Evolutionary conservation across 345 rosid genomes (phyloP), one percentile per base, ranked within the genome.

Genomic region (Excoecaria agallocha): DNA sequence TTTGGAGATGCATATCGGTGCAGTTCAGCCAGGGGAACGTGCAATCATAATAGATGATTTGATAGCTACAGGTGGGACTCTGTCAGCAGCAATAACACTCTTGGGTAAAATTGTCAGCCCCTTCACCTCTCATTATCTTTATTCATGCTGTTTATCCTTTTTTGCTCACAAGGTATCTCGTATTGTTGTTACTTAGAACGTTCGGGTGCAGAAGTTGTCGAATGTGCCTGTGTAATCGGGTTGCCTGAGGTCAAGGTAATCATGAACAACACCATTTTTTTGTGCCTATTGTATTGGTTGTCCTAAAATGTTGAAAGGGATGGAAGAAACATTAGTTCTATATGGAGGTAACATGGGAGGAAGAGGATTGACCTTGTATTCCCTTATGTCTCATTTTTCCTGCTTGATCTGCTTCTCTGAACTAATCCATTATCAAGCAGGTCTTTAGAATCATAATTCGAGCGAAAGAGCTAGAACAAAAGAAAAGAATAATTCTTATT

Each of bases 31-130:
- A 0, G 84, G 87, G 30, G 96, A 93, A 78, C 92, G 89, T 3
- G 93, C 85, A 15, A 74, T 91, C 45, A 82, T 93, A 51, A 86
- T 93, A 6, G 96, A 93, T 69, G 97, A 93, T 85, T 80, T 93
- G 59, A 92, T 93, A 5, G 98, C 98, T 62, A 93, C 98, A 0
- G 97, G 98, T 0, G 97, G 98, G 49, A 91, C 97, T 13, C 82
- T 93, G 30, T 89, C 89, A 0, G 98, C 98, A 25, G 98, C 93
- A 37, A 87, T 93, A 76, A 85, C 81, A 65, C 91, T 93, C 25
- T 46, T 90, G 73, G 98, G 98, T 93, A 80, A 57, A n/a, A 15
- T 43, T 6, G 12, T 24, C 8, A 25, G 20, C 38, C 8, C 11
- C 1, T 25, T 71, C 9, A 9, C 50, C 12, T 1, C 41, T 66